Conservation (phyloP, 1,284 basidiomycete species). For the Fomitopsis betulina region DNA sequence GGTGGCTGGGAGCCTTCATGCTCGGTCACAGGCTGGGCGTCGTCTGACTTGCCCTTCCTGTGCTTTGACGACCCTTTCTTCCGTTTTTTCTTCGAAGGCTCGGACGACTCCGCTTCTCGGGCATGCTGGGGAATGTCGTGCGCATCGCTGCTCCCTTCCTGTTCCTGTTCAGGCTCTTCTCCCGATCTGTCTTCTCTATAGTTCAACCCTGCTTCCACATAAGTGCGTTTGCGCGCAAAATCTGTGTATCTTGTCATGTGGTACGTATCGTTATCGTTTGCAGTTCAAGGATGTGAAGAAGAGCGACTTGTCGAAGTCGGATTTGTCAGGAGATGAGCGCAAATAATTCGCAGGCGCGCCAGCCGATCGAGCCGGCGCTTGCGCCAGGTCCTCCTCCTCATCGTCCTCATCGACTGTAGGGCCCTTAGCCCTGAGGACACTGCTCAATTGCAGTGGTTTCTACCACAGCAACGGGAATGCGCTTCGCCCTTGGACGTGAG, state of each 20-base stretch:
- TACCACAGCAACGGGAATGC: neutral
- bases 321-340: too few species aligned
- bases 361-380: too few species aligned
- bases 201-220: slow-evolving; percentile 59
- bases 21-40: neutral
- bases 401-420: too few species aligned
- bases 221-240: slow-evolving; percentile 65
- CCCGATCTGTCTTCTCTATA: slow-evolving; percentile 16
- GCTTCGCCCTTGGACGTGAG: neutral
- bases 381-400: too few species aligned
- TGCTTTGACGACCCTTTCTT: neutral
- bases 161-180: neutral
- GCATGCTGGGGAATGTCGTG: neutral
- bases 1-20: neutral
- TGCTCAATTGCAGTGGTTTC: too few species aligned
- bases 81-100: neutral
- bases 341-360: too few species aligned
- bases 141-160: neutral
- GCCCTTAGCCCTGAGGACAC: too few species aligned
- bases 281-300: neutral
- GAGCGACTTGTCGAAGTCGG: neutral
- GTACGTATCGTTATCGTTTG: neutral
- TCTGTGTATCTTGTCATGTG: slow-evolving; percentile 71
- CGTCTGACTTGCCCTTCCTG: neutral
- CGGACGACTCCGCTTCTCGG: slow-evolving; percentile 13